phyloP scores from a whole-genome alignment of 257 asterid species.

The Penstemon eatonii region DNA sequence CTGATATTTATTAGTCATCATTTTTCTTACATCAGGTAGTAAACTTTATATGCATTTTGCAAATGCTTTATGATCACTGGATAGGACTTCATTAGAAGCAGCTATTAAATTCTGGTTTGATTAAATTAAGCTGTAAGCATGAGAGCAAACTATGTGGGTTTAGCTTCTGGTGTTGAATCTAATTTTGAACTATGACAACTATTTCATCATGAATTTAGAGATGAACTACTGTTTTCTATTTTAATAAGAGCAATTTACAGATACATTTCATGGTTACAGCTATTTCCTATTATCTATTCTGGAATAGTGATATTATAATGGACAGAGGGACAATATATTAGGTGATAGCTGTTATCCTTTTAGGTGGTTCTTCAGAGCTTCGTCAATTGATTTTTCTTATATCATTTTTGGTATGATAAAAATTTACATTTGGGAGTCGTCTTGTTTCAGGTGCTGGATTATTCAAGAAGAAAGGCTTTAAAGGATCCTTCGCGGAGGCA shows the following conservation, averaged over 20 bases:
- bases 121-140: background rate
- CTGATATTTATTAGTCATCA: background rate
- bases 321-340: background rate
- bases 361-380: slow-evolving; percentile 5
- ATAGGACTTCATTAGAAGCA: background rate
- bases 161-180: slow-evolving; percentile 2
- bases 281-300: background rate
- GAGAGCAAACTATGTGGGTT: background rate
- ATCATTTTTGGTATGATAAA: background rate
- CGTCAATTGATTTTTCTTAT: background rate
- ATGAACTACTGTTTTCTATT: background rate
- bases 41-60: background rate
- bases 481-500: slow-evolving; percentile 76
- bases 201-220: background rate
- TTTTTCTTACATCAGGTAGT: background rate
- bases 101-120: background rate
- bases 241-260: background rate
- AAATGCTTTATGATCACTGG: background rate
- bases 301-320: background rate
- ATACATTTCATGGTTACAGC: background rate
- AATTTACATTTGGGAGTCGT: background rate
- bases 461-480: slow-evolving; percentile 68
- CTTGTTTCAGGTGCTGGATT: slow-evolving; percentile 67
- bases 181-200: background rate
- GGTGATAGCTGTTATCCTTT: background rate